Conservation (phyloP, 163 green algal species). For the Scenedesmus sp. region DNA sequence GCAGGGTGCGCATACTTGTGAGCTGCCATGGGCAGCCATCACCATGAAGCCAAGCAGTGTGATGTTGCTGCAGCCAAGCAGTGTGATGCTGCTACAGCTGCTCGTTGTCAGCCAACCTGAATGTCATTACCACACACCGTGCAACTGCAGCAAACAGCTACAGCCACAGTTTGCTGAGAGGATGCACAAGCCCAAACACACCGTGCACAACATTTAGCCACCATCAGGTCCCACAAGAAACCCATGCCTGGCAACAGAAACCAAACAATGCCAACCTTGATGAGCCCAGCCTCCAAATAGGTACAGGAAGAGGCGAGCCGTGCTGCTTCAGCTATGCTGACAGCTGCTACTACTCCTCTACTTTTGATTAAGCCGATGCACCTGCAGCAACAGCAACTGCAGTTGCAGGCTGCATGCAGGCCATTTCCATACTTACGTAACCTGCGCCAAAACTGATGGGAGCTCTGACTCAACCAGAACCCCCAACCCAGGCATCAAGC, state of each 20-base stretch:
- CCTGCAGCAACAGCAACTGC: neutral
- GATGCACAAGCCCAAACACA: neutral
- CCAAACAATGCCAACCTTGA: neutral
- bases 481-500: neutral
- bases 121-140: too few species aligned
- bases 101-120: too few species aligned
- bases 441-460: neutral
- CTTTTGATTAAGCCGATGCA: neutral
- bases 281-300: neutral
- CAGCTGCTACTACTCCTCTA: neutral
- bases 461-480: neutral
- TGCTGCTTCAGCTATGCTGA: neutral
- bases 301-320: neutral
- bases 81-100: too few species aligned
- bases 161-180: neutral
- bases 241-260: neutral
- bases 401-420: neutral
- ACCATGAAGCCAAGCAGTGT: too few species aligned
- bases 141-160: neutral
- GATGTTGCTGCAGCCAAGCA: too few species aligned
- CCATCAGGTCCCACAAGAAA: too few species aligned
- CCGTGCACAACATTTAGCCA: too few species aligned
- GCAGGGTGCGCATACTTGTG: too few species aligned
- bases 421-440: neutral
- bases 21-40: too few species aligned